Percentiles rank a stretch among this genome's conserved stretches.
Conservation (phyloP, 2,329 filamentous ascomycete genomes). For the Sphaerulina populicola region DNA sequence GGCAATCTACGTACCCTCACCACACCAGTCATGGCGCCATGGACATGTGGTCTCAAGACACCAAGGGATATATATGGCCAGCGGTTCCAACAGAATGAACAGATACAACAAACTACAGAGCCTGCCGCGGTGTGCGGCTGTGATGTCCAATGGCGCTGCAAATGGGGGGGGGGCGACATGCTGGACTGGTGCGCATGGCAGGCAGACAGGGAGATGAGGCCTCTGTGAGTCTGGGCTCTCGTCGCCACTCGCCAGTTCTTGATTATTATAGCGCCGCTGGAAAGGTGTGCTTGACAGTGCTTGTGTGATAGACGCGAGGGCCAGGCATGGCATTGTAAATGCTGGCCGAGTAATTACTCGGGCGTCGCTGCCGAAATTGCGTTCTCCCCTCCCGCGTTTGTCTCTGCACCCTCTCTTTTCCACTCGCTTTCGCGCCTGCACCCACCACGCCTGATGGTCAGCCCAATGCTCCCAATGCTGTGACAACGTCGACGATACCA, state of each 20-base stretch:
- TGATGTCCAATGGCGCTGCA: too few relatives aligned
- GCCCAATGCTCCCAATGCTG: conserved; percentile 7
- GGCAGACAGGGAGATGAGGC: neutral
- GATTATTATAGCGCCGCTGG: neutral
- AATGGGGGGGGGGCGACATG: neutral
- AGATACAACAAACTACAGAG: too few relatives aligned
- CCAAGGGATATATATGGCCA: too few relatives aligned
- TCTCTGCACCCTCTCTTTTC: neutral
- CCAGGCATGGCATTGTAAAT: neutral
- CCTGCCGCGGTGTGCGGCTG: too few relatives aligned
- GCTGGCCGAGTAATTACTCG: neutral
- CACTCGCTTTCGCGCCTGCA: neutral
- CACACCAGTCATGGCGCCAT: too few relatives aligned
- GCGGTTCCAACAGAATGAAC: too few relatives aligned
- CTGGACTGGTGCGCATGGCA: neutral
- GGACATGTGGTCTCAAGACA: too few relatives aligned
- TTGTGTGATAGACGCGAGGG: neutral
- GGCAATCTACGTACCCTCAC: too few relatives aligned
- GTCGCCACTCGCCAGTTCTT: neutral
- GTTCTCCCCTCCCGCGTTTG: neutral
- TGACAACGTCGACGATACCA: conserved; percentile 9
- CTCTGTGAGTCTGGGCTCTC: neutral
- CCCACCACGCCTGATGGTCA: conserved; percentile 8
- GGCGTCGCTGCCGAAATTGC: neutral
- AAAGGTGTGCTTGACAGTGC: neutral